A percentile compares a stretch with the other conserved stretches of the same genome.
Conservation (phyloP, 2,329 filamentous ascomycete species). For the Fusarium sp. region DNA sequence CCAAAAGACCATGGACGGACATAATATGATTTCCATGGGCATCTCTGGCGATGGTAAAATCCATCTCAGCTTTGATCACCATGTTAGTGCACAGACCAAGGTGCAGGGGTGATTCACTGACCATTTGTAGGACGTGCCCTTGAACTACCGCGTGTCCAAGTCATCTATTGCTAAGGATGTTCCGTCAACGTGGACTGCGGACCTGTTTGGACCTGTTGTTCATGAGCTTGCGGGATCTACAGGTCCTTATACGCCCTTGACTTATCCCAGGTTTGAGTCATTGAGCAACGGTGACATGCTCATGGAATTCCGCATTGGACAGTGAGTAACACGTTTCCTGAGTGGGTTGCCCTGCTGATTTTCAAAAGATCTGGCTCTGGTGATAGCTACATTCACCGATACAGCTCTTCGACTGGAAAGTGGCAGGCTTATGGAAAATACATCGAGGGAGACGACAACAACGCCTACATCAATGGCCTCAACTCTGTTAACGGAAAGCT, state of each 20-base stretch:
- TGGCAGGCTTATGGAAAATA: constrained; percentile 33
- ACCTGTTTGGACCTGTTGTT: constrained; percentile 22
- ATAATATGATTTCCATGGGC: constrained; percentile 37
- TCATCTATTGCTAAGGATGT: constrained; percentile 6
- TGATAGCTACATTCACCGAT: constrained; percentile 36
- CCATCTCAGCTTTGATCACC: constrained; percentile 35
- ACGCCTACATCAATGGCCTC: constrained; percentile 32
- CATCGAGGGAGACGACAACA: constrained; percentile 30
- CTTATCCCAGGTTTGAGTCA: constrained; percentile 26
- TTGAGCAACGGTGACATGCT: constrained; percentile 25
- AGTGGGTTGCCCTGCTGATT: accelerated
- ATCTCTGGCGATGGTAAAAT: constrained; percentile 35
- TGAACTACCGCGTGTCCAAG: constrained; percentile 29
- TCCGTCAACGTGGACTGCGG: constrained; percentile 14
- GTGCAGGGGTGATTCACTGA: neutral
- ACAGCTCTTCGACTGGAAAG: constrained; percentile 26
- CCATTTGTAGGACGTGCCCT: constrained; percentile 17
- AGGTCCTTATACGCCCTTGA: constrained; percentile 24
- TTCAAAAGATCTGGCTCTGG: constrained; percentile 19
- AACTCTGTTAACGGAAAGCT: constrained; percentile 25
- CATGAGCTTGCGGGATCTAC: constrained; percentile 17
- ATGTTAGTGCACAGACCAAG: neutral
- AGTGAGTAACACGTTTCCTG: neutral
- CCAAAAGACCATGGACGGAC: constrained; percentile 33
- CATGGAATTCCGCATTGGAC: constrained; percentile 29